Percentiles rank a stretch among this genome's conserved stretches.
Evolutionary conservation across 2,329 filamentous ascomycete species (phyloP).

Genomic region (Verticillium tricorpus): DNA sequence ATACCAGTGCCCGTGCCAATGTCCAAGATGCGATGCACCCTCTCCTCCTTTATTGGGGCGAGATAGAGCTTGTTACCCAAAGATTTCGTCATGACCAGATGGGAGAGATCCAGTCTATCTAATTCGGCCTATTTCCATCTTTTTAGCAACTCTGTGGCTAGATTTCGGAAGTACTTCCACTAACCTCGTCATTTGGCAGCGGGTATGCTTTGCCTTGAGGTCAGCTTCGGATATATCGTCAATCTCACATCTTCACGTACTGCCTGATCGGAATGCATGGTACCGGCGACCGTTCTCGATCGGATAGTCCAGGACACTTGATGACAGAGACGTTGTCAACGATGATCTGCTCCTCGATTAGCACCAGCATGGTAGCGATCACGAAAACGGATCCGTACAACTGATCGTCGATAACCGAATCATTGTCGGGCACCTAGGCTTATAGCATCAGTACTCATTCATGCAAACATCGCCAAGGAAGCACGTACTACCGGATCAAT

Average conservation of each 20-base stretch:
- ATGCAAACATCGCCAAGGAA: too few relatives aligned
- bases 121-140: too few relatives aligned
- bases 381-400: too few relatives aligned
- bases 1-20: constrained; percentile 54
- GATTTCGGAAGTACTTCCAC: constrained; percentile 1
- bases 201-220: background rate
- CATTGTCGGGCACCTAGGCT: too few relatives aligned
- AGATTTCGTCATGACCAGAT: constrained; percentile 18
- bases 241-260: background rate
- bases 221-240: background rate
- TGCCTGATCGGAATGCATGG: constrained; percentile 1
- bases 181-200: constrained; percentile 9
- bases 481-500: too few relatives aligned
- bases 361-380: too few relatives aligned
- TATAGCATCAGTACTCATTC: too few relatives aligned
- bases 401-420: too few relatives aligned
- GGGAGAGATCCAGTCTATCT: constrained; percentile 18
- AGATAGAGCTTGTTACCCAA: constrained; percentile 16
- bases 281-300: constrained; percentile 1
- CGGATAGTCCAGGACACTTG: background rate
- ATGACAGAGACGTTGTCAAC: background rate
- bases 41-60: constrained; percentile 4
- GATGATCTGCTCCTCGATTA: too few relatives aligned
- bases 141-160: background rate
- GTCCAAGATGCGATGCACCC: constrained; percentile 29